Base-by-base conservation (phyloP, 164 flowering plant genomes). In the Berberis vulgaris region DNA sequence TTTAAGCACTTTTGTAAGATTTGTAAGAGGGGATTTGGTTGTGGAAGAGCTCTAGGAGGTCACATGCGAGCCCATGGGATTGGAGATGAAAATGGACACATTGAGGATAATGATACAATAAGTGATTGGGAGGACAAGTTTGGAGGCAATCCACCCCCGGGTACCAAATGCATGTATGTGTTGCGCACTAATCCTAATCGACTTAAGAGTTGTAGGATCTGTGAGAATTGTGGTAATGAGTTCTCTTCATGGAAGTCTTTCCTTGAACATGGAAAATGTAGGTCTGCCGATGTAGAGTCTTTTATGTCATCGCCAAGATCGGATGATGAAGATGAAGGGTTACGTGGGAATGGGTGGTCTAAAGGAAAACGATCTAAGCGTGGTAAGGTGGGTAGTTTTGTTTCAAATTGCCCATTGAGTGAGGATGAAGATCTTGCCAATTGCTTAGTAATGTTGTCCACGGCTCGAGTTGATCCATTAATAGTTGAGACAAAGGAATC, bases 41-140 rank as follows among this genome's bases (percentile, higher is more conserved):
- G 99, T 67, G 99, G 97, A 5, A 76, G 99, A 59, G 99, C 97
- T 9, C 75, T 94, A 0, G 99, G 99, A 1, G 97, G 99, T 5
- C 99, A 94, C 77, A 94, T 91, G 99, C 80, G 97, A 72, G 96
- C 97, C 4, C 99, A 94, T 67, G 98, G 98, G 2, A 87, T 90
- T 1, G 94, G 89, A 4, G 96, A 83, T 43, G 95, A 87, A 52
- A 60, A 44, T 5, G 85, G 75, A 0, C 74, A 69, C 45, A 52
- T 76, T 2, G 90, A 89, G 12, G 88, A 88, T 7, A 91, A 82
- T 0, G 94, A 91, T 41, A 76, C 64, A 1, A 73, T 41, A 77
- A 80, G 58, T 84, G 89, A 54, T 45, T 59, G 69, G 69, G 69
- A 66, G 91, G 96, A 83, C 10, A 87, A 75, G 56, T 41, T 69